phyloP scores from a whole-genome alignment of 1,139 yeast species.

The Yamadazyma oceani region DNA sequence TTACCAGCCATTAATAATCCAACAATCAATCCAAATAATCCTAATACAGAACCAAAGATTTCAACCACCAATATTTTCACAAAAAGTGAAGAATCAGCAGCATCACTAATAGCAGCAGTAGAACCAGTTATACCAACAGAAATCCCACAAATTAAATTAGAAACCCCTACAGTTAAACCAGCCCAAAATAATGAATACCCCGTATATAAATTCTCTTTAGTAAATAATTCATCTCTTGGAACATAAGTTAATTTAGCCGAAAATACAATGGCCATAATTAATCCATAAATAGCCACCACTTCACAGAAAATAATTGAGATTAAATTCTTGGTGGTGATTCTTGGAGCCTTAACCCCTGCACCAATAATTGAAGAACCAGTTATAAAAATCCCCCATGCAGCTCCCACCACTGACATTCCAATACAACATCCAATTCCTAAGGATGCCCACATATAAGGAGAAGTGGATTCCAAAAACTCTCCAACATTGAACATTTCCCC shows the following conservation, averaged over 20 bases:
- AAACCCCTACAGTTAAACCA: constrained; percentile 90
- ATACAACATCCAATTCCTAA: constrained; percentile 91
- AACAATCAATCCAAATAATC: constrained; percentile 90
- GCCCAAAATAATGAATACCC: constrained; percentile 98
- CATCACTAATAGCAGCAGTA: constrained; percentile 97
- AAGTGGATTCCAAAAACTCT: constrained; percentile 75
- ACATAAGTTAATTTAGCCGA: constrained; percentile 83
- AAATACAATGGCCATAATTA: constrained; percentile 97
- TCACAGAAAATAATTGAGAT: constrained; percentile 98
- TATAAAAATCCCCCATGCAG: constrained; percentile 98
- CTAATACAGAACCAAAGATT: constrained; percentile 94
- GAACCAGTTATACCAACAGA: constrained; percentile 98
- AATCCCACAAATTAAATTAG: constrained; percentile 93
- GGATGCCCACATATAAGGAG: constrained; percentile 97
- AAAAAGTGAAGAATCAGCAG: constrained; percentile 92
- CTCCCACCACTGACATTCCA: constrained; percentile 94
- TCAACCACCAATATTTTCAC: constrained; percentile 96
- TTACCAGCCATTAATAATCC: constrained; percentile 97
- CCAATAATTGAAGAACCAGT: constrained; percentile 95
- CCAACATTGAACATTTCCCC: constrained; percentile 93
- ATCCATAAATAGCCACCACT: constrained; percentile 97
- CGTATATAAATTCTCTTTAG: constrained; percentile 88
- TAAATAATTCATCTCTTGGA: constrained; percentile 57
- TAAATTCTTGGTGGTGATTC: constrained; percentile 95
- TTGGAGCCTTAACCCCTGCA: constrained; percentile 96